Evolutionary conservation across 805 yeast genomes (phyloP).

Genomic region (Scheffersomyces coipomensis): DNA sequence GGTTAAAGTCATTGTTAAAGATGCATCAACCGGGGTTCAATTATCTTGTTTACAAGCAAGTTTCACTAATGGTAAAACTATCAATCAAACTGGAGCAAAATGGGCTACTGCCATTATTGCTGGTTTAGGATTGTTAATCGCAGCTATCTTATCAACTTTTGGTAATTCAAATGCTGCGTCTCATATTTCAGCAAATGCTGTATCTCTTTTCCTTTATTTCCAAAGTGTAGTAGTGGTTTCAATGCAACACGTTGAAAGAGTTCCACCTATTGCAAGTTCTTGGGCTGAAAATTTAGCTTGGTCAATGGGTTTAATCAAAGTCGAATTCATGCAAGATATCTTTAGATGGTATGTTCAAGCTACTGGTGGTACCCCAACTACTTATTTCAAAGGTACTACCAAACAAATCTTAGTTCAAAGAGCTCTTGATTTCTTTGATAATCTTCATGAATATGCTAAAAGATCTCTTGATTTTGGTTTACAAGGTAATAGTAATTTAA

Average conservation of each 20-base stretch:
- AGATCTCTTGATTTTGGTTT: constrained; percentile 36
- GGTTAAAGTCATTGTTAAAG: constrained; percentile 53
- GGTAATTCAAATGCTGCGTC: constrained; percentile 91
- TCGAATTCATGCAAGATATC: constrained; percentile 78
- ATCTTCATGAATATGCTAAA: constrained; percentile 22
- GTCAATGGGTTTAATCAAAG: constrained; percentile 89
- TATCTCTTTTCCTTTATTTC: constrained; percentile 81
- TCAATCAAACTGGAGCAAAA: constrained; percentile 74
- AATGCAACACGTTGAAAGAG: constrained; percentile 81
- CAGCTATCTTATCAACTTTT: constrained; percentile 79
- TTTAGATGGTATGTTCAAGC: constrained; percentile 83
- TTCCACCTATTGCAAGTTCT: constrained; percentile 89
- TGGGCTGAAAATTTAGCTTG: constrained; percentile 93
- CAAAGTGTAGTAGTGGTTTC: constrained; percentile 82
- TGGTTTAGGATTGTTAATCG: constrained; percentile 79
- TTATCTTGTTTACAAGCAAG: constrained; percentile 76
- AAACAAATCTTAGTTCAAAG: constrained; percentile 75
- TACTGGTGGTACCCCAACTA: constrained; percentile 84
- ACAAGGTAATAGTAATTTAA: constrained; percentile 55
- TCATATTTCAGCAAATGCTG: constrained; percentile 82
- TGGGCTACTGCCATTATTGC: constrained; percentile 95
- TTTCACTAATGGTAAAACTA: constrained; percentile 76
- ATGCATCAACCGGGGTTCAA: constrained; percentile 37
- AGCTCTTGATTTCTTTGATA: constrained; percentile 37
- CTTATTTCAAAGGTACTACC: constrained; percentile 60